Base-by-base conservation (phyloP, 805 yeast species). In the Komagataella kurtzmanii region DNA sequence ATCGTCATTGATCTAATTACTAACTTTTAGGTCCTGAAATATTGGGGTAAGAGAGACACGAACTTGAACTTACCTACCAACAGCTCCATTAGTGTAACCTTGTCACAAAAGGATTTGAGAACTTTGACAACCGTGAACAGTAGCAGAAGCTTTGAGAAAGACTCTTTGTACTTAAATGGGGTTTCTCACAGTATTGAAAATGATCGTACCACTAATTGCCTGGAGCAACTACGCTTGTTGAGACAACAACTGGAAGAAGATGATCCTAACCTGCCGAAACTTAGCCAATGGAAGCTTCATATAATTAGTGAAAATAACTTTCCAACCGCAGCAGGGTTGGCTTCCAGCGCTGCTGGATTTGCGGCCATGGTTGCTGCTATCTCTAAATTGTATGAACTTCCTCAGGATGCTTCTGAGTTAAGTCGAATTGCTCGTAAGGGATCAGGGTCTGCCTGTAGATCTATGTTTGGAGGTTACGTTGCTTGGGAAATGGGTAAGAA, bases 291-390 rank as follows among this genome's bases (percentile, higher is more conserved):
- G 77, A 74, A 76, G 50, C 72, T 93, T 53, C 88, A 83, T 60
- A 85, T 93, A 58, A 95, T 88, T 12, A 83, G 95, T 24, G 96
- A 88, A 64, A 93, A 93, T 72, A 93, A 93, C 70, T 93, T 93
- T 75, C 99, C 99, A 50, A 93, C 99, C 23, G 99, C 99, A 36
- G 99, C 99, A 5, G 99, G 99, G 2, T 76, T 93, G 59, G 99
- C 99, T 0, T 88, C 97, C 1, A 85, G 96, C 4, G 99, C 99
- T 12, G 98, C 99, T 7, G 99, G 99, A 0, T 91, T 89, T 68
- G 97, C 99, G 43, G 99, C 99, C 7, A 75, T 93, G 55, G 95
- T 91, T 19, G 79, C 79, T 49, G 87, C 97, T n/a, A 80, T 93
- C 61, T 89, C 98, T 17, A 78, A 77, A 62, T 74, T 93, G 54